Conservation (phyloP, 139 green algal genomes). For the Ettlia oleoabundans region DNA sequence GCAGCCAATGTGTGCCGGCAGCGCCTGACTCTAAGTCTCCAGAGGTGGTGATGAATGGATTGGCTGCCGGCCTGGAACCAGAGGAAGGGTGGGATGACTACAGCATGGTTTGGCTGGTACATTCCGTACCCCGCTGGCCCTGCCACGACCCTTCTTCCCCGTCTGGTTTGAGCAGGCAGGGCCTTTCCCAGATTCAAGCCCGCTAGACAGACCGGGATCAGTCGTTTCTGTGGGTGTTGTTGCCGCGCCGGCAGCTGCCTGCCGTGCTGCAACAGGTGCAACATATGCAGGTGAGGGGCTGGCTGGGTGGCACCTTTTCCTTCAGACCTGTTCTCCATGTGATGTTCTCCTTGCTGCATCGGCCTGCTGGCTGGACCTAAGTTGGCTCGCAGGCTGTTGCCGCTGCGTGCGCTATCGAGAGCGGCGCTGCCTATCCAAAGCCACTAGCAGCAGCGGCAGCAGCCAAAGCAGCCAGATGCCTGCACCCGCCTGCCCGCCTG, state of each 20-base stretch:
- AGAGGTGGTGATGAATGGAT: too few species aligned
- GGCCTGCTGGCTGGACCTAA: background rate
- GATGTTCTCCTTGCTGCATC: background rate
- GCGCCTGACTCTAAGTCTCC: too few species aligned
- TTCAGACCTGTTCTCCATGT: background rate
- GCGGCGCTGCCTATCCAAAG: too few species aligned
- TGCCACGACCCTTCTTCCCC: background rate
- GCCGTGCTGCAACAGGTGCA: background rate
- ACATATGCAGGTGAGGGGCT: slow-evolving; percentile 22
- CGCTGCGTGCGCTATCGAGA: too few species aligned
- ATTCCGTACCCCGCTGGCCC: background rate
- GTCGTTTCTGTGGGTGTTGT: background rate
- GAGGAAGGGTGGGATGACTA: background rate
- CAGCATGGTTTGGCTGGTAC: background rate
- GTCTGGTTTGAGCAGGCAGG: background rate
- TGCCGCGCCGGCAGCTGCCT: background rate
- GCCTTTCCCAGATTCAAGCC: background rate
- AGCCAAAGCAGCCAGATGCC: too few species aligned
- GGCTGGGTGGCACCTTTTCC: too few species aligned
- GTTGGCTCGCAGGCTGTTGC: too few species aligned
- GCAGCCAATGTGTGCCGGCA: too few species aligned
- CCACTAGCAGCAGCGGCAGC: too few species aligned
- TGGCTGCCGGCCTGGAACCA: too few species aligned
- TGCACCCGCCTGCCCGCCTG: too few species aligned
- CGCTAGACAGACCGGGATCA: background rate